Evolutionary conservation across 768 basidiomycete genomes (phyloP), one percentile per base, ranked within the genome.

Genomic region (Mycena galopus): DNA sequence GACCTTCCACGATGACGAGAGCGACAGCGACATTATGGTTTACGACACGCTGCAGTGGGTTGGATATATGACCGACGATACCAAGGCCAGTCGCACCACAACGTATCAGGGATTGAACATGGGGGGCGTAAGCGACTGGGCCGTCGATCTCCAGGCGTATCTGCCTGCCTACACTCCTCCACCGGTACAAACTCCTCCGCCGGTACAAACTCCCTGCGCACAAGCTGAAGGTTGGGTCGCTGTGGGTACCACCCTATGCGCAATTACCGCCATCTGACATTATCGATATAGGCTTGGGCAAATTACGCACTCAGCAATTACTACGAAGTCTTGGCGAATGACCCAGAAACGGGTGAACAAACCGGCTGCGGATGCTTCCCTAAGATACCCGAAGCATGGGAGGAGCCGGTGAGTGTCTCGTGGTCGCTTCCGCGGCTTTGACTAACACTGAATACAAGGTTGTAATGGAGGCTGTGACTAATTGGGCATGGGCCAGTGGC

Each of bases 201-300:
- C 30, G 9, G 30, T 35, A 11, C 63, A 30, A 1, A 65, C 29
- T 17, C 50, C 63, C 16, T 65, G 63, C 63, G 53, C 47, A 29
- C 63, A 65, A 23, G 63, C 35, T 37, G 10, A 51, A 53, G 63
- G 63, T 11, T 65, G 63, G 63, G 63, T 65, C 32, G 50, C 35
- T 29, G 63, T 65, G n/a, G 9, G 63, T 44, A 1, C 19, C 25
- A 6, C 19, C 23, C 19, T 35, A 10, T 50, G n/a, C 35, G 16
- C 63, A 11, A 44, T 27, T 35, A 25, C 33, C 25, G 3, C 29
- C 14, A 9, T 29, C 30, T 51, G 63, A 51, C 42, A 14, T 16
- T 29, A 44, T 27, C 10, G 14, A 32, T 23, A 14, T 51, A 65
- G 63, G 32, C 23, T 33, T 65, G 63, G 63, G 63, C 23, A 19